Base-by-base conservation (phyloP, 768 basidiomycete genomes). In the Hygrophorus russula region DNA sequence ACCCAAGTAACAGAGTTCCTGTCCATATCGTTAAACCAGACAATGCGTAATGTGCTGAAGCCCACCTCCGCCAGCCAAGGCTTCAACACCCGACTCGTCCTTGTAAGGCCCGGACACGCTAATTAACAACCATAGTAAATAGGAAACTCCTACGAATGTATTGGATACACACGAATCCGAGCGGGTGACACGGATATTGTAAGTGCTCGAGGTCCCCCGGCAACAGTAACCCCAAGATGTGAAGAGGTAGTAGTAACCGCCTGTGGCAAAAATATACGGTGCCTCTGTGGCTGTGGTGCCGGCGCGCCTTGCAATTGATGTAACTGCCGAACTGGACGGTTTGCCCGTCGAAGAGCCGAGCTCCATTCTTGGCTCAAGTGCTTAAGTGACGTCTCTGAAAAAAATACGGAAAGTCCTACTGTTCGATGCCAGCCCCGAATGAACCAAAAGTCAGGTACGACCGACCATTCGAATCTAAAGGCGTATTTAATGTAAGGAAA, bases 171-270 rank as follows among this genome's bases (percentile, higher is more conserved):
- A 70, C 70, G 57, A 64, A 3, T 61, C 52, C 4, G 72, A 67
- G 24, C 76, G 63, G 15, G 73, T 73, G 24, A 79, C 74, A 7
- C 74, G 67, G 43, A 77, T 79, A 46, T 76, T 79, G 51, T 78
- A 78, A 0, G 74, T 78, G 56, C 72, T 73, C 8, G 57, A 60
- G 12, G 64, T 66, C 3, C 74, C 74, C 17, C 54, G 36, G 55
- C 75, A 76, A 57, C 74, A 76, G 2, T 57, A 58, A 48, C 76
- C 74, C 74, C 74, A 76, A 8, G 68, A 69, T 0, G 68, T 64
- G 57, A 78, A 78, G 13, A 78, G 61, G 49, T 76, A 78, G 56
- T 67, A 77, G 50, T 58, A 76, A 39, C 49, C 63, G 28, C 64
- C 63, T 47, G 53, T 52, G 50, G 72, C 66, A 56, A 59, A 72